phyloP scores from a whole-genome alignment of 2,329 filamentous ascomycete genomes.

The Huntiella bhutanensis region DNA sequence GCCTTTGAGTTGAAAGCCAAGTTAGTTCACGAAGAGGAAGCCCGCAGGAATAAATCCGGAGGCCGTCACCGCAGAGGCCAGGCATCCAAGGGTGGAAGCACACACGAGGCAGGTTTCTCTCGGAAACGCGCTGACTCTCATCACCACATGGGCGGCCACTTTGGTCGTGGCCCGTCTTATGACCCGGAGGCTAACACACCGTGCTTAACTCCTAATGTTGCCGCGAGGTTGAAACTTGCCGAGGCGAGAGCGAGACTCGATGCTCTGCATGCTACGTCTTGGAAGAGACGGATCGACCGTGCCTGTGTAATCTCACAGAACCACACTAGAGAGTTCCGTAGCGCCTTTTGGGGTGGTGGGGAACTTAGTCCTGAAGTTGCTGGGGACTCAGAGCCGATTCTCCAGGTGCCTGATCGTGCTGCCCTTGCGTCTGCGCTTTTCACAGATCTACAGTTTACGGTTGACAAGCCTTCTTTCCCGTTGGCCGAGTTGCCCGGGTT shows the following conservation, averaged over 20 bases:
- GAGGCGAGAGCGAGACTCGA: constrained; percentile 62
- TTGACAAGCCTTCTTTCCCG: constrained; percentile 89
- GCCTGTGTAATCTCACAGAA: constrained; percentile 49
- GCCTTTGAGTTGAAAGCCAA: constrained; percentile 78
- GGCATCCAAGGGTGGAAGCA: neutral
- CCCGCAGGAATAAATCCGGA: constrained; percentile 31
- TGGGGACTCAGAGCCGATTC: constrained; percentile 65
- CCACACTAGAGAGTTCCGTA: constrained; percentile 61
- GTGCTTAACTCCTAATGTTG: constrained; percentile 18
- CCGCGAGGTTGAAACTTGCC: constrained; percentile 32
- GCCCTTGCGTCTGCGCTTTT: constrained; percentile 65
- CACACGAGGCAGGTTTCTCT: constrained; percentile 11
- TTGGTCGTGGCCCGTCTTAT: constrained; percentile 46
- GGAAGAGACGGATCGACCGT: constrained; percentile 77
- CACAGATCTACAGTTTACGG: constrained; percentile 62
- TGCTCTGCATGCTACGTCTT: constrained; percentile 68
- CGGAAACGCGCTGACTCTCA: constrained; percentile 30
- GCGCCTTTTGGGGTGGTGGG: constrained; percentile 54
- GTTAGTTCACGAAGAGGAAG: constrained; percentile 56
- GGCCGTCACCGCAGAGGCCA: constrained; percentile 23
- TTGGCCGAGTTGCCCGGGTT: constrained; percentile 66
- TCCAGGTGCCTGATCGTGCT: constrained; percentile 70
- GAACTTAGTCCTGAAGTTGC: constrained; percentile 66
- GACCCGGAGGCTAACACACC: constrained; percentile 50
- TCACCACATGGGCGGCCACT: constrained; percentile 16